A percentile compares a stretch with the other conserved stretches of the same genome.
Conservation (phyloP, 768 basidiomycete species). For the Exidia glandulosa region DNA sequence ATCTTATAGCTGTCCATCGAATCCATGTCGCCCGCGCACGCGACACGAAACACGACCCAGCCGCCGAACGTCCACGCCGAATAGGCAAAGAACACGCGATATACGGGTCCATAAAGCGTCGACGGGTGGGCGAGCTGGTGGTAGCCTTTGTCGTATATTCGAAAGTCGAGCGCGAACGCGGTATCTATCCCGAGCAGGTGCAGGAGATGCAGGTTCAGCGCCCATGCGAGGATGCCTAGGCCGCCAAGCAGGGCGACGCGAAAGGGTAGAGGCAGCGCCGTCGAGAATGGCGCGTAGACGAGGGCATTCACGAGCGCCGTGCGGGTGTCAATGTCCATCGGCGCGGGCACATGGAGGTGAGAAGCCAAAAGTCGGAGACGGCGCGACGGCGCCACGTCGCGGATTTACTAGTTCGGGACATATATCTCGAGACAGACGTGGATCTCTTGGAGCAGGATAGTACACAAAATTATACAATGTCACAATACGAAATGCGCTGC, state of each 20-base stretch:
- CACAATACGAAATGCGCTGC: too few species aligned
- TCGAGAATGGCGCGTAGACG: not conserved
- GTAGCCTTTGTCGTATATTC: slow-evolving; percentile 12
- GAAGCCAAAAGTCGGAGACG: not conserved
- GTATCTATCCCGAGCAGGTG: slow-evolving; percentile 65
- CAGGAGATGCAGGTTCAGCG: slow-evolving; percentile 83
- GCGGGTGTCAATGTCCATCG: not conserved
- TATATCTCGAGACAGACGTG: too few species aligned
- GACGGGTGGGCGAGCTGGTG: slow-evolving; percentile 28
- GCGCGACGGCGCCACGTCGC: not conserved
- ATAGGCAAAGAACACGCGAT: slow-evolving; percentile 57
- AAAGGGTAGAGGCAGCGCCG: slow-evolving; percentile 73
- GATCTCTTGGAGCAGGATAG: too few species aligned
- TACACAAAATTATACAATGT: too few species aligned
- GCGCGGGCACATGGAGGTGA: not conserved
- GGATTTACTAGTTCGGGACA: too few species aligned
- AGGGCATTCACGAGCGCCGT: not conserved
- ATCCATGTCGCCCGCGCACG: slow-evolving; percentile 43
- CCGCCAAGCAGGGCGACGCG: slow-evolving; percentile 75
- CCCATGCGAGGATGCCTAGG: slow-evolving; percentile 81
- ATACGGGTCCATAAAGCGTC: slow-evolving; percentile 47
- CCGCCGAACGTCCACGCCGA: slow-evolving; percentile 46
- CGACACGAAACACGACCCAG: slow-evolving; percentile 58
- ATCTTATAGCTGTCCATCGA: slow-evolving; percentile 68
- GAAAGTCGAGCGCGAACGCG: slow-evolving; percentile 55